These are phyloP conservation scores for Ophiostoma himal-ulmi DNA, from an alignment of 2,329 filamentous ascomycete genomes.

Conservation along the genomic window DNA sequence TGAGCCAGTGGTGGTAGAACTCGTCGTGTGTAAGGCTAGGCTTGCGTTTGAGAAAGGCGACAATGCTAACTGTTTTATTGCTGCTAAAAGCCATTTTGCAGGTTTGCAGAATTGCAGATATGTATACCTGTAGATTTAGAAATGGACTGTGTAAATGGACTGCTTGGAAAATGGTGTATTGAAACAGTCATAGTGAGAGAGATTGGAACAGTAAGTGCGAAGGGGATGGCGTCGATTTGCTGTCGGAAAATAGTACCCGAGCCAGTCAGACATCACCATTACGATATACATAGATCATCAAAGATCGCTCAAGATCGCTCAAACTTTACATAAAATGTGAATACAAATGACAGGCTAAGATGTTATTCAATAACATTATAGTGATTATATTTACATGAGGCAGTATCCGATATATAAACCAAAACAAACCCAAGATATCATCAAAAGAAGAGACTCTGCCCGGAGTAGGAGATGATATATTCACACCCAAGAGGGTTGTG, in stretches of 20 bases:
- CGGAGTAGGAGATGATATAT: conserved; percentile 65
- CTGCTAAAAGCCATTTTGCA: neutral
- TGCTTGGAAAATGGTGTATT: too few species aligned
- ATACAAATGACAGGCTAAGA: too few species aligned
- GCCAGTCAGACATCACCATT: neutral
- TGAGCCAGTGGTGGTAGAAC: conserved; percentile 35
- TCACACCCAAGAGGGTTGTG: conserved; percentile 67
- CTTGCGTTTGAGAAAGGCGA: neutral
- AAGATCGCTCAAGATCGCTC: too few species aligned
- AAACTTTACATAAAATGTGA: too few species aligned
- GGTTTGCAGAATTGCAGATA: neutral
- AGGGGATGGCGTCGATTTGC: too few species aligned
- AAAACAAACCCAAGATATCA: neutral
- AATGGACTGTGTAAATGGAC: too few species aligned
- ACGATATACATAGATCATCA: too few species aligned
- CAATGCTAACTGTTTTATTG: neutral
- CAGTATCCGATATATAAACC: too few species aligned
- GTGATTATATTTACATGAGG: neutral
- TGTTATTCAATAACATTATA: too few species aligned
- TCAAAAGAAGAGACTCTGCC: conserved; percentile 54
- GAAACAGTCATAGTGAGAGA: too few species aligned
- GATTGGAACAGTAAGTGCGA: neutral
- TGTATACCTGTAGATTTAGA: too few species aligned
- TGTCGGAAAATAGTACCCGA: conserved; percentile 1
- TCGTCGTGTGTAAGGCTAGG: conserved; percentile 24